Conservation (phyloP, 2,329 filamentous ascomycete species). For the Xylaria sp. region DNA sequence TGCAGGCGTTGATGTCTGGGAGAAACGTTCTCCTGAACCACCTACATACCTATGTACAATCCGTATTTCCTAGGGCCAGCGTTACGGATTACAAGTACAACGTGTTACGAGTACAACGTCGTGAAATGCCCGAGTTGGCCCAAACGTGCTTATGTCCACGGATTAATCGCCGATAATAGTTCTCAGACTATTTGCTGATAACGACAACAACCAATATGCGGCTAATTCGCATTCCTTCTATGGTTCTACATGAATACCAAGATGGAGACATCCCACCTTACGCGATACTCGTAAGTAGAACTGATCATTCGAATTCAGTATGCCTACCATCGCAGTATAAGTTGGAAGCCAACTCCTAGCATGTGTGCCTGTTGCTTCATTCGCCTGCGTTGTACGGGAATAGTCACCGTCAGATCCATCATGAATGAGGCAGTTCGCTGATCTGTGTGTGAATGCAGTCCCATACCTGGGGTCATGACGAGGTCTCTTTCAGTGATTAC, state of each 20-base stretch:
- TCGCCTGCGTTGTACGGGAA: background rate
- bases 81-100: no score
- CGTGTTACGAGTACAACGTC: background rate
- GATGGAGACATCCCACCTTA: constrained; percentile 3
- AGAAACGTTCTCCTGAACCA: no score
- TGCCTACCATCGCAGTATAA: background rate
- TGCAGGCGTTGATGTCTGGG: no score
- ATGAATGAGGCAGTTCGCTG: background rate
- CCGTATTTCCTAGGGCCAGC: no score
- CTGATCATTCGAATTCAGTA: background rate
- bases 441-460: background rate
- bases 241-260: constrained; percentile 4
- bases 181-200: background rate
- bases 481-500: constrained; percentile 6
- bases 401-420: background rate
- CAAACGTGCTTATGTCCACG: background rate
- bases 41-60: no score
- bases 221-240: constrained; percentile 2
- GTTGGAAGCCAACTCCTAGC: background rate
- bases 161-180: background rate
- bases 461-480: constrained; percentile 1
- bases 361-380: background rate
- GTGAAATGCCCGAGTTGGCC: background rate
- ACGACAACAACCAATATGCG: constrained; percentile 1
- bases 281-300: constrained; percentile 4